These are phyloP conservation scores for Vigna mungo DNA, from an alignment of 306 rosid genomes.

Conservation along the genomic window DNA sequence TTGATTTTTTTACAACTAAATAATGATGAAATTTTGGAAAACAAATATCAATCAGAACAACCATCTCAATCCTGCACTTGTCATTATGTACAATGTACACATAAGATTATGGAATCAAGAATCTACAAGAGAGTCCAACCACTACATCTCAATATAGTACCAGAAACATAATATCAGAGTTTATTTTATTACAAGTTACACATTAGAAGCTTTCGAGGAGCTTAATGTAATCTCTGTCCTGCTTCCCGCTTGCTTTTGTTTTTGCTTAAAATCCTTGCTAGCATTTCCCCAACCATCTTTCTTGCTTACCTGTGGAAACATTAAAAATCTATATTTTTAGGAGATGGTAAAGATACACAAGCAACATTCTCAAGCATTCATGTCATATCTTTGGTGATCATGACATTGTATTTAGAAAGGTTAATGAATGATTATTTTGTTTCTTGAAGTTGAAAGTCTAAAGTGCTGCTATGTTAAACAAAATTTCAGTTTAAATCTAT, in stretches of 20 bases:
- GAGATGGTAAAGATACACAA: conserved; percentile 3
- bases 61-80: conserved; percentile 42
- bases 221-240: conserved; percentile 46
- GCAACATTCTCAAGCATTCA: conserved; percentile 16
- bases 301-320: conserved; percentile 55
- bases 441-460: no score
- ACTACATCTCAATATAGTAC: conserved; percentile 28
- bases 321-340: conserved; percentile 27
- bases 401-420: background rate
- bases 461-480: no score
- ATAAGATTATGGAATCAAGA: conserved; percentile 34
- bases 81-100: conserved; percentile 42
- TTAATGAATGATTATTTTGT: background rate
- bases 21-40: background rate
- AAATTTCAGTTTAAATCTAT: background rate
- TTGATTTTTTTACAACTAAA: background rate
- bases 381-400: conserved; percentile 26
- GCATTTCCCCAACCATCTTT: conserved; percentile 50
- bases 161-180: conserved; percentile 10
- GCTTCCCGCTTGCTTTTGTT: conserved; percentile 49
- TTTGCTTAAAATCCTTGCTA: conserved; percentile 49
- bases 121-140: conserved; percentile 48
- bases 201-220: conserved; percentile 38
- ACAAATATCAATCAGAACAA: conserved; percentile 31
- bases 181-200: conserved; percentile 36